Evolutionary conservation across 306 rosid species (phyloP), one percentile per base, ranked within the genome.

Genomic region (Rosa chinensis): DNA sequence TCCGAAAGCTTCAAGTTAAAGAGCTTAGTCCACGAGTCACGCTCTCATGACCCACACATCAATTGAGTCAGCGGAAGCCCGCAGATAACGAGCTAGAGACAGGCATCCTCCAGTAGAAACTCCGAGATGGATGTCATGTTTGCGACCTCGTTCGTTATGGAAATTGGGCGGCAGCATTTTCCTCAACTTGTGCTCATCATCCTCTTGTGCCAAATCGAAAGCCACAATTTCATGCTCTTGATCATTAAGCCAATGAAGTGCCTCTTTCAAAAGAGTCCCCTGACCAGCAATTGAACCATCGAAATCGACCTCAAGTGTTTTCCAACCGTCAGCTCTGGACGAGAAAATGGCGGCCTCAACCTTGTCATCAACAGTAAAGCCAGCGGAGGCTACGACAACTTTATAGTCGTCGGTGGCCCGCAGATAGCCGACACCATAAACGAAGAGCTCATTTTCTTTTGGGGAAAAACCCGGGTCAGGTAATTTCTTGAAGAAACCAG

Each of bases 51-150:
- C 23, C 75, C 75, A 72, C 1, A 49, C 1, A 48, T 49, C 28
- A 49, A 72, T 18, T 9, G 0, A n/a, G 2, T 6, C 10, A 45
- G 0, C 0, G 5, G 5, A 25, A 32, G 0, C 4, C 7, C 0
- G 0, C 1, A 14, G 4, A 25, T 23, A 4, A 48, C 23, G 5
- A 9, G 14, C 6, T 8, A 49, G n/a, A 49, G 25, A 48, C 16
- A 16, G 21, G 13, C 44, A 50, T 28, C 63, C 76, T 32, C 44
- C 47, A 13, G 10, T 0, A 6, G 70, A 64, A 14, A 63, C 69
- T 16, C 69, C 69, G 5, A 63, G 44, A 61, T 61, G 37, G 10
- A 4, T 14, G n/a, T 1, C 63, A 59, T 4, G 44, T 40, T 25
- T 25, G 28, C 28, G 28, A 25, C 28, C 28, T 25, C 28, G 0